A percentile compares a stretch with the other conserved stretches of the same genome.
Evolutionary conservation across 768 basidiomycete genomes (phyloP).

Genomic region (Naganishia vaughanmartiniae): DNA sequence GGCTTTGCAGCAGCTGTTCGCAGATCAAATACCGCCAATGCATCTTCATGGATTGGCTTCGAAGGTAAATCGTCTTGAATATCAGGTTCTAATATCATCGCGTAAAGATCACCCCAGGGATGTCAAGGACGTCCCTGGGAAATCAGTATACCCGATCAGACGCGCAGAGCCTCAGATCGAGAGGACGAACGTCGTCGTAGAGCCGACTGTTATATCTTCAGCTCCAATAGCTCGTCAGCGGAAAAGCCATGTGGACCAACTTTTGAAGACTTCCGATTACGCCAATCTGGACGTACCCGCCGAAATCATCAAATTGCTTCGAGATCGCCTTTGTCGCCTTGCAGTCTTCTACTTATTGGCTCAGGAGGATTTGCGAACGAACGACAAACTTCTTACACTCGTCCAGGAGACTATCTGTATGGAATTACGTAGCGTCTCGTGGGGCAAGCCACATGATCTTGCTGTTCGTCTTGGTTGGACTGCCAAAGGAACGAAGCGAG

Average conservation of each 20-base stretch:
- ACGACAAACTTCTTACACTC: not conserved
- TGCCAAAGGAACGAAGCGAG: not conserved
- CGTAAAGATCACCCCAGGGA: not conserved
- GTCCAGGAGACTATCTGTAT: conserved; percentile 7
- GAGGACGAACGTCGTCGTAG: not conserved
- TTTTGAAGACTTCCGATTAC: not conserved
- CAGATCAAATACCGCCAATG: not conserved
- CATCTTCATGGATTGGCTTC: conserved; percentile 15
- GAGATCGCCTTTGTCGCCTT: conserved; percentile 3
- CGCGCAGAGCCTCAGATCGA: not conserved
- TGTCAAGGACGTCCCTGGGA: not conserved
- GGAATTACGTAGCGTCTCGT: not conserved
- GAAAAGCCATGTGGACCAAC: not conserved
- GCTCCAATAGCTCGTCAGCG: not conserved
- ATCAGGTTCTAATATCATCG: not conserved
- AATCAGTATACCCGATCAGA: not conserved
- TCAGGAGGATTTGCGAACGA: conserved; percentile 10
- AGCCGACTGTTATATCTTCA: not conserved
- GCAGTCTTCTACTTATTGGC: conserved; percentile 1
- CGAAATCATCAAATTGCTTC: conserved; percentile 11
- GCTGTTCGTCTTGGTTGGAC: conserved; percentile 20
- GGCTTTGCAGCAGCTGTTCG: conserved; percentile 1
- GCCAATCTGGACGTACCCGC: not conserved
- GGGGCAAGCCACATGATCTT: conserved; percentile 16
- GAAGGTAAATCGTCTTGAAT: not conserved